A percentile compares a stretch with the other conserved stretches of the same genome.
Conservation (phyloP, 129 eudicot genomes). For the Helichrysum umbraculigerum region DNA sequence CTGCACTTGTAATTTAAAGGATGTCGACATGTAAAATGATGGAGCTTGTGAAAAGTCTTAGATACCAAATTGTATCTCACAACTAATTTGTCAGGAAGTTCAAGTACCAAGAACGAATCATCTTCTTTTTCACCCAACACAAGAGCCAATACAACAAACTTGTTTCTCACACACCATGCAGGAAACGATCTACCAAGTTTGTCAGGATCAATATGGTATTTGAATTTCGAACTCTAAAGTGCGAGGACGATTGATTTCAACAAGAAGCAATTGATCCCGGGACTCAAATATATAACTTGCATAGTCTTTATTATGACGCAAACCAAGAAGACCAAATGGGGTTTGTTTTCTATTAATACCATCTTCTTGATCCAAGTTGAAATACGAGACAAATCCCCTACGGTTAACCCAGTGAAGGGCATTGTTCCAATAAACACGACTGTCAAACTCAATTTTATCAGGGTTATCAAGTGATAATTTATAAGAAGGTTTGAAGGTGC, state of each 20-base stretch:
- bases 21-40: background rate
- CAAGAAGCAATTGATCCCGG: background rate
- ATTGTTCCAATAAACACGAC: slow-evolving; percentile 7
- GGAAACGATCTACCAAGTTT: background rate
- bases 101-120: background rate
- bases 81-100: background rate
- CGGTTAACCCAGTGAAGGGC: background rate
- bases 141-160: background rate
- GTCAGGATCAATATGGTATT: background rate
- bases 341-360: background rate
- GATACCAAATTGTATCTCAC: background rate
- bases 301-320: background rate
- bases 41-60: background rate
- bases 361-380: background rate
- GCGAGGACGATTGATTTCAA: background rate
- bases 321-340: background rate
- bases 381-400: background rate
- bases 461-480: background rate
- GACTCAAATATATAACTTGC: background rate
- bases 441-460: background rate
- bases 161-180: background rate
- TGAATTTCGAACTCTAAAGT: background rate
- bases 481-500: background rate
- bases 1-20: background rate
- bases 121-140: background rate